A percentile compares a stretch with the other conserved stretches of the same genome.
These are phyloP conservation scores for Nephelium lappaceum DNA, from an alignment of 345 rosid species.

Conservation along the genomic window DNA sequence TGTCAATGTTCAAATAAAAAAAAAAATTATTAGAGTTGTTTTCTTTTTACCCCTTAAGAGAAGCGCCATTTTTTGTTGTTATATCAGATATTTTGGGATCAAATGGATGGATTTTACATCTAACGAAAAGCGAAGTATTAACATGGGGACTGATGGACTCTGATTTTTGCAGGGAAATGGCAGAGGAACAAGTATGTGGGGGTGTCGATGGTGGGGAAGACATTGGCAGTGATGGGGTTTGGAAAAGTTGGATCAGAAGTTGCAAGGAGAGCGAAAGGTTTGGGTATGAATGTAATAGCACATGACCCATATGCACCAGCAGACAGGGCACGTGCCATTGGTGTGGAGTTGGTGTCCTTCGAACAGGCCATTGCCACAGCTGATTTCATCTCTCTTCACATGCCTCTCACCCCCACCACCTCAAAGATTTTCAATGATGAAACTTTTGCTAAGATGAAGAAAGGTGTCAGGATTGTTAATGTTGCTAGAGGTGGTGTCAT, in stretches of 20 bases:
- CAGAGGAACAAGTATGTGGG: slow-evolving; percentile 79
- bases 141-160: not conserved
- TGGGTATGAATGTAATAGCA: slow-evolving; percentile 84
- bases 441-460: slow-evolving; percentile 69
- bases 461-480: slow-evolving; percentile 74
- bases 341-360: slow-evolving; percentile 80
- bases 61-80: too few species aligned
- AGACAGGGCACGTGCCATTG: slow-evolving; percentile 77
- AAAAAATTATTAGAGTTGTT: too few species aligned
- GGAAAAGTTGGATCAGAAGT: slow-evolving; percentile 93
- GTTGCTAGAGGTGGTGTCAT: slow-evolving; percentile 94
- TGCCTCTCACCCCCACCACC: slow-evolving; percentile 76
- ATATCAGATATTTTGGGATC: too few species aligned
- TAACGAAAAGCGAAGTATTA: too few species aligned
- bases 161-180: slow-evolving; percentile 66
- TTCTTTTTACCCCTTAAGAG: too few species aligned
- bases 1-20: too few species aligned
- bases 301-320: slow-evolving; percentile 88
- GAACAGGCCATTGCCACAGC: slow-evolving; percentile 72
- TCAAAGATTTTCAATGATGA: slow-evolving; percentile 64
- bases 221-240: slow-evolving; percentile 82
- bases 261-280: slow-evolving; percentile 81
- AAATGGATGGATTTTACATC: too few species aligned
- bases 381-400: slow-evolving; percentile 78
- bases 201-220: slow-evolving; percentile 78